Conservation (phyloP, 805 yeast species). For the Zygoascus flipseniorum region DNA sequence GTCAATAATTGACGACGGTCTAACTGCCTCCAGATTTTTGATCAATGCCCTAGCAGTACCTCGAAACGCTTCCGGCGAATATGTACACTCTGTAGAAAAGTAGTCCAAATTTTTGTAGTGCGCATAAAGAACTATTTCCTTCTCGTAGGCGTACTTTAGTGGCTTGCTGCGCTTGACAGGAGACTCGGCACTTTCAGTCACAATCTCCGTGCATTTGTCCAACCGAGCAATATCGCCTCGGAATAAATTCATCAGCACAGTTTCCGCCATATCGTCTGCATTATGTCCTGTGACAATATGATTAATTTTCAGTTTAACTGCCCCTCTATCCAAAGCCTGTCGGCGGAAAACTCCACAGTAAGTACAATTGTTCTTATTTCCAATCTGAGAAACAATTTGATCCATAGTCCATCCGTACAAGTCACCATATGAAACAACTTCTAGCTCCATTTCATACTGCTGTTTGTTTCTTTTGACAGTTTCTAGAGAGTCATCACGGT, state of each 20-base stretch:
- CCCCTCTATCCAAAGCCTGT: slow-evolving; percentile 95
- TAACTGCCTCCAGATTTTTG: slow-evolving; percentile 79
- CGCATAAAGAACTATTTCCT: slow-evolving; percentile 95
- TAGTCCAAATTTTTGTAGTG: slow-evolving; percentile 93
- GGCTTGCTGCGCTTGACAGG: slow-evolving; percentile 94
- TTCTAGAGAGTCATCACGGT: slow-evolving; percentile 93
- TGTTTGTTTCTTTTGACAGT: slow-evolving; percentile 89
- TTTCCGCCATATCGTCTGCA: slow-evolving; percentile 99
- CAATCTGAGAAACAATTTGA: slow-evolving; percentile 90
- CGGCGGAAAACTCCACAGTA: slow-evolving; percentile 96
- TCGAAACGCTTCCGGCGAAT: slow-evolving; percentile 97
- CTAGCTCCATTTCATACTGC: slow-evolving; percentile 74
- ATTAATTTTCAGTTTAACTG: slow-evolving; percentile 69
- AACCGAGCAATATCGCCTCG: slow-evolving; percentile 95
- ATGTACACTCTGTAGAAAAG: slow-evolving; percentile 94
- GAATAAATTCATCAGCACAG: slow-evolving; percentile 86
- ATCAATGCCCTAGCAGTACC: slow-evolving; percentile 93
- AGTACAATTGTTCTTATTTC: slow-evolving; percentile 89
- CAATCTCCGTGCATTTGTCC: slow-evolving; percentile 77
- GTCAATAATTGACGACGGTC: slow-evolving; percentile 91
- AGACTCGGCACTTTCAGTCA: slow-evolving; percentile 72
- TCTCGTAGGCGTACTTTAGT: slow-evolving; percentile 89
- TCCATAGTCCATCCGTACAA: slow-evolving; percentile 98
- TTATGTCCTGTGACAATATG: slow-evolving; percentile 98
- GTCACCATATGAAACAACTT: slow-evolving; percentile 77